phyloP scores from a whole-genome alignment of 2,329 filamentous ascomycete species.

The Aureobasidium sp. region DNA sequence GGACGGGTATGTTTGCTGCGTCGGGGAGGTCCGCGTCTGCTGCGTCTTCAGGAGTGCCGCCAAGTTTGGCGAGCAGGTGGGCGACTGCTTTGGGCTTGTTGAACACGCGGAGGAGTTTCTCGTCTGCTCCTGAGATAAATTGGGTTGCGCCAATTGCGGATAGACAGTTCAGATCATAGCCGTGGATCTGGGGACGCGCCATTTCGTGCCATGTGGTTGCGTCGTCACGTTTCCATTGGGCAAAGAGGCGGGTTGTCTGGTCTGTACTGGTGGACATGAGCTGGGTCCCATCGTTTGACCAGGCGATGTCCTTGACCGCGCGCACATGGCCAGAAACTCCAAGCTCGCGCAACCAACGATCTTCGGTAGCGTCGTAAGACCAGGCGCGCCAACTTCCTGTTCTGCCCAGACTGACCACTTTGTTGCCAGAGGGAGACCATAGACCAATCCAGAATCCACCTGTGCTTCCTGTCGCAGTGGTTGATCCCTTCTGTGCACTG shows the following conservation, averaged over 20 bases:
- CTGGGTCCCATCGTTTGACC: conserved; percentile 76
- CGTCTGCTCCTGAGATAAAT: conserved; percentile 92
- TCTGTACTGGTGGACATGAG: conserved; percentile 83
- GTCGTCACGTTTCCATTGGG: conserved; percentile 59
- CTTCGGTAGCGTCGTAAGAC: conserved; percentile 54
- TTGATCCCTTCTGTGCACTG: conserved; percentile 88
- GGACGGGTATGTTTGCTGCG: conserved; percentile 87
- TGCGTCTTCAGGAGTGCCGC: conserved; percentile 8
- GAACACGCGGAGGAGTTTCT: conserved; percentile 96
- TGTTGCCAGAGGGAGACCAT: conserved; percentile 72
- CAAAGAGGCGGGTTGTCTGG: conserved; percentile 85
- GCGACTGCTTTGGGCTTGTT: conserved; percentile 80
- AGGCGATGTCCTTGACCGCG: conserved; percentile 73
- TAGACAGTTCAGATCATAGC: conserved; percentile 95
- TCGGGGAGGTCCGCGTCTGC: conserved; percentile 55
- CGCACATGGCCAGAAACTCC: conserved; percentile 79
- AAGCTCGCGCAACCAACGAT: conserved; percentile 69
- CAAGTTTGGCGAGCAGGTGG: conserved; percentile 48
- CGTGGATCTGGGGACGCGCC: conserved; percentile 91
- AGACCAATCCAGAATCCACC: conserved; percentile 95
- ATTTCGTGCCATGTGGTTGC: conserved; percentile 83
- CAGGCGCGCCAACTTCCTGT: conserved; percentile 92
- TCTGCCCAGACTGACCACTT: conserved; percentile 74
- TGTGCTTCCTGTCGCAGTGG: conserved; percentile 89
- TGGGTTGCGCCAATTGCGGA: conserved; percentile 64